These are phyloP conservation scores for Capsicum baccatum DNA, from an alignment of 257 asterid genomes.

Conservation along the genomic window DNA sequence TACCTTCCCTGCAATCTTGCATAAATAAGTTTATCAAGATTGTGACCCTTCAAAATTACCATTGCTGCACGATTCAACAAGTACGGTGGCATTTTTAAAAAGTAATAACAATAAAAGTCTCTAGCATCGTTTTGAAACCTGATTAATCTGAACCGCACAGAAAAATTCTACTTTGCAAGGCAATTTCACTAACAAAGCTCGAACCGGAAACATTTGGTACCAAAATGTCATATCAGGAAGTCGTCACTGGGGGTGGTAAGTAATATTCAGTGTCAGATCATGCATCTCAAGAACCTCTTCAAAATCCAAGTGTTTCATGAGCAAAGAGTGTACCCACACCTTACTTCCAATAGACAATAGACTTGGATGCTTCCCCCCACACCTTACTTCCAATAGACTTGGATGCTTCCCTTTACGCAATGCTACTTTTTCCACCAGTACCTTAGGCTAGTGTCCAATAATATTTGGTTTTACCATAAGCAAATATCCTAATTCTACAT, in stretches of 20 bases:
- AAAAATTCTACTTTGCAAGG: not conserved
- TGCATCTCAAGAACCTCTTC: not conserved
- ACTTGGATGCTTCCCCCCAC: not conserved
- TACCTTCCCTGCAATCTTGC: not conserved
- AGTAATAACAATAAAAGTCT: not conserved
- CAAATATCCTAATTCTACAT: too few relatives aligned
- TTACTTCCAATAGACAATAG: too few relatives aligned
- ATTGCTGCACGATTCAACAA: too few relatives aligned
- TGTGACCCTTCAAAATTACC: not conserved
- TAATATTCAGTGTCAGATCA: not conserved
- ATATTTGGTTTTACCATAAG: not conserved
- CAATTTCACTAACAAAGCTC: not conserved
- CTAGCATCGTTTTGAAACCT: not conserved
- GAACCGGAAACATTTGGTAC: not conserved
- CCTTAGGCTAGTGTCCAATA: not conserved
- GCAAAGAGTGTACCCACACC: too few relatives aligned
- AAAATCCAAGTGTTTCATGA: too few relatives aligned
- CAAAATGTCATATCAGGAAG: not conserved
- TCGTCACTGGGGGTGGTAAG: not conserved
- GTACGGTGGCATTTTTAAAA: not conserved
- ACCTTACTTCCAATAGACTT: too few relatives aligned
- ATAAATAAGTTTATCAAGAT: not conserved
- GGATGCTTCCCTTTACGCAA: not conserved
- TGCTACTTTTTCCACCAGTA: too few relatives aligned
- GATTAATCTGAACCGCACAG: too few relatives aligned